phyloP scores from a whole-genome alignment of 2,329 filamentous ascomycete species.

The Trichoderma sp. region DNA sequence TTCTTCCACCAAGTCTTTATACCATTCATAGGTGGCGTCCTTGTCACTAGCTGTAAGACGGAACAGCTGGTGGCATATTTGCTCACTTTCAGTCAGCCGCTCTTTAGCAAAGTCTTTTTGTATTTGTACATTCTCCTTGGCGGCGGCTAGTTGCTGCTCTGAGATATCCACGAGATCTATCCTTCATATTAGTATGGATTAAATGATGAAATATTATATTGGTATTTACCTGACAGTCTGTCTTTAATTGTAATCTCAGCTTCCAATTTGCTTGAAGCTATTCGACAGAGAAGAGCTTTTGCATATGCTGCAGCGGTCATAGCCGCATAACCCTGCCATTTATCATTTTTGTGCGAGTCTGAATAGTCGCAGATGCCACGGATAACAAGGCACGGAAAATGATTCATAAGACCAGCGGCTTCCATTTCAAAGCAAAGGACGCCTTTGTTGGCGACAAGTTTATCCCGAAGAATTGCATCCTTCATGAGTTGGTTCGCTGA shows the following conservation, averaged over 20 bases:
- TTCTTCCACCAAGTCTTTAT: background rate
- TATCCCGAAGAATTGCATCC: background rate
- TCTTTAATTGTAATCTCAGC: background rate
- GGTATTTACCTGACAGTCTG: background rate
- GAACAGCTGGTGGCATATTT: background rate
- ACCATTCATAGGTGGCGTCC: background rate
- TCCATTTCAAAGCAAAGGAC: background rate
- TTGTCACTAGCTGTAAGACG: background rate
- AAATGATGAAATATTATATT: background rate
- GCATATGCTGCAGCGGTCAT: background rate
- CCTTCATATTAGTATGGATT: background rate
- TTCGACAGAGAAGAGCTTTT: background rate
- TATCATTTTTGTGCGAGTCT: background rate
- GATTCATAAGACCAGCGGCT: background rate
- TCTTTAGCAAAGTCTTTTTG: background rate
- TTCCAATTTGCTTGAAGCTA: background rate
- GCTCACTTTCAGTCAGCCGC: background rate
- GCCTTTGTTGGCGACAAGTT: fast-evolving
- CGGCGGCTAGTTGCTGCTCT: fast-evolving
- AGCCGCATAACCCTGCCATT: background rate
- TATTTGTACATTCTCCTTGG: background rate
- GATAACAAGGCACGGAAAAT: background rate
- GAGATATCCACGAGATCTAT: background rate
- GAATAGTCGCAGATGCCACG: background rate
- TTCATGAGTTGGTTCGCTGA: background rate